A percentile compares a stretch with the other conserved stretches of the same genome.
Evolutionary conservation across 202 grass and related monocot genomes (phyloP).

Genomic region (Bolboschoenoplectus hybrid): DNA sequence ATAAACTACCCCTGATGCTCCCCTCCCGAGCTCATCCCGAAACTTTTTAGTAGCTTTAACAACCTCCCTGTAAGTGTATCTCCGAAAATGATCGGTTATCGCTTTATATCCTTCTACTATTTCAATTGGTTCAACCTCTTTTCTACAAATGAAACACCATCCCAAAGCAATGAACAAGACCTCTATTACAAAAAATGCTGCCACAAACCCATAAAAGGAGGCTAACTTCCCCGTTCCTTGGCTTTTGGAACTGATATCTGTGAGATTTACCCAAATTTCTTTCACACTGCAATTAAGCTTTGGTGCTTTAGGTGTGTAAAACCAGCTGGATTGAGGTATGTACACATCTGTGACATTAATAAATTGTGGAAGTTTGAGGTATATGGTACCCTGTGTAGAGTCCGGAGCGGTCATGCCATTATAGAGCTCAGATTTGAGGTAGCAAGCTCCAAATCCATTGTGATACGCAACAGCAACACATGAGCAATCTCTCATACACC

Average conservation of each 20-base stretch:
- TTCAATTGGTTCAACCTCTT: conserved; percentile 5
- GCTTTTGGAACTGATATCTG: not conserved
- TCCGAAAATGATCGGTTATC: conserved; percentile 50
- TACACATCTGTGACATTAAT: not conserved
- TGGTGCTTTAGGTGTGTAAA: not conserved
- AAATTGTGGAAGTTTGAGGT: conserved; percentile 38
- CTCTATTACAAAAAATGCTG: conserved; percentile 50
- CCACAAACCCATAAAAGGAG: conserved; percentile 50
- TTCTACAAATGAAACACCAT: conserved; percentile 55
- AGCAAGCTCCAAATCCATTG: conserved; percentile 41
- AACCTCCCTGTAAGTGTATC: conserved; percentile 50
- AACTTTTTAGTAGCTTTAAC: conserved; percentile 48
- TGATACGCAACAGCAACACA: conserved; percentile 51
- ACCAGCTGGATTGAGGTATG: conserved; percentile 26
- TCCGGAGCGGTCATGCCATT: conserved; percentile 44
- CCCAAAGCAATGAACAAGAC: conserved; percentile 50
- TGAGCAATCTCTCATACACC: conserved; percentile 40
- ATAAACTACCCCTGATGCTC: conserved; percentile 39
- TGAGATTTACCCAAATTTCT: conserved; percentile 5
- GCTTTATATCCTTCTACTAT: conserved; percentile 48
- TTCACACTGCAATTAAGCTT: not conserved
- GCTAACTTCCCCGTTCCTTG: conserved; percentile 30
- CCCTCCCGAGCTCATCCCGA: conserved; percentile 48
- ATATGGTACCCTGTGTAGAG: not conserved
- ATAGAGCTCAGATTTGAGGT: conserved; percentile 50